Evolutionary conservation across 2,329 filamentous ascomycete species (phyloP).

Genomic region (Dactylellina drechsleri): DNA sequence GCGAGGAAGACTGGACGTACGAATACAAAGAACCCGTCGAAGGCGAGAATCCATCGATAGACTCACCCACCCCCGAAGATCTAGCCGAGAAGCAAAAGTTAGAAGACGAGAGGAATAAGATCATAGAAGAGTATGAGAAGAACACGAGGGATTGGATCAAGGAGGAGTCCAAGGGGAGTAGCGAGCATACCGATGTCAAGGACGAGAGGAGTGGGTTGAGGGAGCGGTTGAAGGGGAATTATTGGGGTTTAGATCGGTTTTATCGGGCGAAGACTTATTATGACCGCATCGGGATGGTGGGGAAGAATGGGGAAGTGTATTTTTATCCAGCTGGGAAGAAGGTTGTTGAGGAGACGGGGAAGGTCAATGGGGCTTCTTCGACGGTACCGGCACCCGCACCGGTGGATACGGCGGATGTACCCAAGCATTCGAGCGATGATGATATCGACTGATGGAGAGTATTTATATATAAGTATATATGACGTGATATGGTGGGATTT

Average conservation of each 20-base stretch:
- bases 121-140: conserved; percentile 79
- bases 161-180: conserved; percentile 60
- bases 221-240: conserved; percentile 74
- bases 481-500: neutral
- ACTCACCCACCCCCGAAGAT: conserved; percentile 63
- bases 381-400: conserved; percentile 1
- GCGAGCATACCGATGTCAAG: conserved; percentile 63
- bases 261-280: conserved; percentile 84
- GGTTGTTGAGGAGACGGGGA: conserved; percentile 18
- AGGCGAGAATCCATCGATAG: conserved; percentile 81
- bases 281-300: conserved; percentile 80
- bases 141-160: conserved; percentile 80
- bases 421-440: conserved; percentile 54
- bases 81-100: conserved; percentile 68
- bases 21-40: conserved; percentile 78
- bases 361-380: conserved; percentile 22
- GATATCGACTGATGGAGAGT: conserved; percentile 57
- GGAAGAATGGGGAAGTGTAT: conserved; percentile 73
- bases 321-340: conserved; percentile 70
- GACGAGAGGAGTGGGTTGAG: conserved; percentile 72
- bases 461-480: neutral
- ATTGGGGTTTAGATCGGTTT: conserved; percentile 91
- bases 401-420: neutral
- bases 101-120: conserved; percentile 70
- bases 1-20: conserved; percentile 85